Conservation (phyloP, 2,329 filamentous ascomycete species). For the Talaromyces islandicus region DNA sequence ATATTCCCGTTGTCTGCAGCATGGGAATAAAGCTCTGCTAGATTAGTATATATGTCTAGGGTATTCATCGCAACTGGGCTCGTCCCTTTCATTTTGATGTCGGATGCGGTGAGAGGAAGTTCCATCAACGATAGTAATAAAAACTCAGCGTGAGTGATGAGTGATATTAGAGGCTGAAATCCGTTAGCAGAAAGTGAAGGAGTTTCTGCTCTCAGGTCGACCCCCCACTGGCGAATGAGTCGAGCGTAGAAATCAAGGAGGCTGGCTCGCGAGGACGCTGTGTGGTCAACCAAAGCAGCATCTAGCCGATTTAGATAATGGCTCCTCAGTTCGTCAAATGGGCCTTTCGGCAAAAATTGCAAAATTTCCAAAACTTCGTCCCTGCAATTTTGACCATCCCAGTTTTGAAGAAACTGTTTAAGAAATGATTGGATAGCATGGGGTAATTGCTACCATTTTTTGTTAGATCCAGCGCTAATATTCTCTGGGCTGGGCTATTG, state of each 20-base stretch:
- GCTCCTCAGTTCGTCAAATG: conserved; percentile 27
- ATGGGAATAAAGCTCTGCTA: conserved; percentile 52
- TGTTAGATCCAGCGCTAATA: conserved; percentile 6
- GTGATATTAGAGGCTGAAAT: conserved; percentile 34
- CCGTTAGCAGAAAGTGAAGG: conserved; percentile 20
- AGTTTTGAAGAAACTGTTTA: conserved; percentile 50
- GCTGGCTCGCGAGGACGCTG: conserved; percentile 47
- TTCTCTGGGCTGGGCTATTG: neutral
- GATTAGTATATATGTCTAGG: conserved; percentile 64
- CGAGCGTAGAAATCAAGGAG: conserved; percentile 63
- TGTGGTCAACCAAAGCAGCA: conserved; percentile 30
- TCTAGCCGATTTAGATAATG: conserved; percentile 37
- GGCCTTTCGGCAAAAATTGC: conserved; percentile 25
- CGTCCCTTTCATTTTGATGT: conserved; percentile 3
- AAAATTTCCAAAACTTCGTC: conserved; percentile 33
- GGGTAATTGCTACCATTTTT: conserved; percentile 28
- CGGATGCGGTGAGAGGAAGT: conserved; percentile 31
- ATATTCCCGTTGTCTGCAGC: conserved; percentile 48
- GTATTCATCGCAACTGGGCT: conserved; percentile 45
- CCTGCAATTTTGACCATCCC: conserved; percentile 56
- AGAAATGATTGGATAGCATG: conserved; percentile 28
- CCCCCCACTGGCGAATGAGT: conserved; percentile 54
- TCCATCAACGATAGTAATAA: conserved; percentile 58
- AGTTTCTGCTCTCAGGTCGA: conserved; percentile 24
- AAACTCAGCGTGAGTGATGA: conserved; percentile 44